phyloP scores from a whole-genome alignment of 768 basidiomycete species.

The Lactifluus pinguis region DNA sequence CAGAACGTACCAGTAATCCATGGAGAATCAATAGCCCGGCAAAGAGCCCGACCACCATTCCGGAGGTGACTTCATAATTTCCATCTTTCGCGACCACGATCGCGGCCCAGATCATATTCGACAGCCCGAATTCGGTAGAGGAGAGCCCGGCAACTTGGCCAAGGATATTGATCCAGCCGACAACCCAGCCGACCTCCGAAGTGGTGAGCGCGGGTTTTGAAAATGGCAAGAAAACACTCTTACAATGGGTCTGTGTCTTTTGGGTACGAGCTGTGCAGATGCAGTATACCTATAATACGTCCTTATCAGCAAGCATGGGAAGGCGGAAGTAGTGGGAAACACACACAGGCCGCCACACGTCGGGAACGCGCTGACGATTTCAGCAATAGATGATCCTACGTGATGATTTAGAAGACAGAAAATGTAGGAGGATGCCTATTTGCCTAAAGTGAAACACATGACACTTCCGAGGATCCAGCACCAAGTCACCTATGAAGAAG shows the following conservation, averaged over 20 bases:
- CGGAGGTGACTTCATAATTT: constrained; percentile 50
- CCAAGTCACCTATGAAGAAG: constrained; percentile 43
- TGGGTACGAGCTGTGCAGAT: constrained; percentile 64
- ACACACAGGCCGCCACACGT: constrained; percentile 64
- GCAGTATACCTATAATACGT: constrained; percentile 55
- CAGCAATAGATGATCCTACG: constrained; percentile 54
- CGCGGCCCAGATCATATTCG: constrained; percentile 75
- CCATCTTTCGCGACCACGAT: constrained; percentile 55
- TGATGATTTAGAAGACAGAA: neutral
- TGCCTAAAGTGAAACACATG: constrained; percentile 66
- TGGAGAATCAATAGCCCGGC: constrained; percentile 67
- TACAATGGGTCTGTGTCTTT: constrained; percentile 54
- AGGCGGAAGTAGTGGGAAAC: neutral
- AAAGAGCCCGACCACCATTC: constrained; percentile 74
- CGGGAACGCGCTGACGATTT: constrained; percentile 68
- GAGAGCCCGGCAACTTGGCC: constrained; percentile 82
- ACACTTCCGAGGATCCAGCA: constrained; percentile 65
- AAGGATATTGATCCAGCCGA: constrained; percentile 78
- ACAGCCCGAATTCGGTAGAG: constrained; percentile 76
- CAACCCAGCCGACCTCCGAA: constrained; percentile 59
- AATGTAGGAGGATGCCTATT: neutral
- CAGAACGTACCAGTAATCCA: constrained; percentile 48
- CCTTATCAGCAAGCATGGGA: neutral
- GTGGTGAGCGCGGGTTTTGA: neutral
- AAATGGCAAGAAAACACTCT: constrained; percentile 8